Evolutionary conservation across 129 eudicot species (phyloP).

Genomic region (Scalesia atractyloides): DNA sequence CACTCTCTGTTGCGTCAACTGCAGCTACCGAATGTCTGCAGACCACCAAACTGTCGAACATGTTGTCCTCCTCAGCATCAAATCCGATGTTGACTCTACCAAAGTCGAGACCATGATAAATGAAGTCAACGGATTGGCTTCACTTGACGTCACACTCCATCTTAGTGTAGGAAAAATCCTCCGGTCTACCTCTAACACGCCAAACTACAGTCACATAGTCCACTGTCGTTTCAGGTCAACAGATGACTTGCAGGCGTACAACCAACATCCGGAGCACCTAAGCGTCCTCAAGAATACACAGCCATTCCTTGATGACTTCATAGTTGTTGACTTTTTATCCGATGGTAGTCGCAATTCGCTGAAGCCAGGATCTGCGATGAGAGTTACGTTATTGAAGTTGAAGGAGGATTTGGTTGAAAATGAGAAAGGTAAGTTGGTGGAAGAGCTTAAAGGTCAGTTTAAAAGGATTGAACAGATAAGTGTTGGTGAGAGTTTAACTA

Average conservation of each 20-base stretch:
- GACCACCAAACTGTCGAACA: slow-evolving; percentile 52
- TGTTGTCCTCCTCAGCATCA: slow-evolving; percentile 63
- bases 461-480: slow-evolving; percentile 38
- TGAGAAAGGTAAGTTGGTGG: slow-evolving; percentile 39
- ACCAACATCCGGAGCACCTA: slow-evolving; percentile 53
- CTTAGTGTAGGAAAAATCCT: slow-evolving; percentile 53
- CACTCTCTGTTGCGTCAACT: no score
- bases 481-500: slow-evolving; percentile 54
- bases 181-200: slow-evolving; percentile 37
- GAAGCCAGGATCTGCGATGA: slow-evolving; percentile 52
- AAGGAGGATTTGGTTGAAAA: slow-evolving; percentile 45
- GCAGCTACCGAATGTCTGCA: slow-evolving; percentile 34
- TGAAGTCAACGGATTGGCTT: slow-evolving; percentile 42
- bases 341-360: neutral
- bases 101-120: slow-evolving; percentile 47
- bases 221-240: slow-evolving; percentile 57
- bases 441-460: slow-evolving; percentile 46
- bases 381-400: slow-evolving; percentile 51
- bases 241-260: slow-evolving; percentile 42
- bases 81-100: slow-evolving; percentile 43
- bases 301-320: slow-evolving; percentile 54
- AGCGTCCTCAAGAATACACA: slow-evolving; percentile 7
- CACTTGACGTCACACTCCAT: slow-evolving; percentile 47
- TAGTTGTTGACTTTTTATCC: slow-evolving; percentile 66
- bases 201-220: slow-evolving; percentile 67